Conservation (phyloP, 257 asterid species). For the Ophiorrhiza pumila region DNA sequence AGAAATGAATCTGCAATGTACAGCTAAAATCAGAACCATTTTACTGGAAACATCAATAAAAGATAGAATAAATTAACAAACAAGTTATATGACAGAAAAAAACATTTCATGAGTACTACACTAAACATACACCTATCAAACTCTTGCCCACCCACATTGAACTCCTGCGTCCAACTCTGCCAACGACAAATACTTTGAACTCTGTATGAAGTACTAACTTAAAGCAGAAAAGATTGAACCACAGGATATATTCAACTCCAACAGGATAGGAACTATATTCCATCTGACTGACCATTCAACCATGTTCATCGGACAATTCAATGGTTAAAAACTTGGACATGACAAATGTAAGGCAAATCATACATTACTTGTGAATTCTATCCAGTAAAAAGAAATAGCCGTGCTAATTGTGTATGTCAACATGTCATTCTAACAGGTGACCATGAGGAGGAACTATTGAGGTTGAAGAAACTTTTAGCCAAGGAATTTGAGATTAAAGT, state of each 20-base stretch:
- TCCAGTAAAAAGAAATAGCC: not conserved
- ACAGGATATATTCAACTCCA: not conserved
- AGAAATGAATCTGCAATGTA: conserved; percentile 83
- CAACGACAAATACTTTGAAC: not conserved
- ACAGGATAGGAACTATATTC: not conserved
- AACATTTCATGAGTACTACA: not conserved
- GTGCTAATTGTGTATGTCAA: not conserved
- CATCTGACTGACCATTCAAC: not conserved
- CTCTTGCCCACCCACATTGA: not conserved
- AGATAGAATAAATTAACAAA: not conserved
- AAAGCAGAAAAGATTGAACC: not conserved
- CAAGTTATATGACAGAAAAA: not conserved
- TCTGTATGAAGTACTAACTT: not conserved
- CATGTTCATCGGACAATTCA: too few species aligned
- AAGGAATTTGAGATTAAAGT: conserved; percentile 5
- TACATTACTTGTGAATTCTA: not conserved
- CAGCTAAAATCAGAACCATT: conserved; percentile 29
- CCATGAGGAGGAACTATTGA: not conserved
- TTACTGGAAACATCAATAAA: not conserved
- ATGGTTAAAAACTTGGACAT: too few species aligned
- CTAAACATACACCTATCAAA: not conserved
- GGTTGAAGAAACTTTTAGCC: not conserved
- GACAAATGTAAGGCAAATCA: conserved; percentile 4
- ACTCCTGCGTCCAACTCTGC: too few species aligned
- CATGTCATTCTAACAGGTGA: not conserved